These are phyloP conservation scores for Phialophora macrospora DNA, from an alignment of 2,329 filamentous ascomycete genomes.

Conservation along the genomic window DNA sequence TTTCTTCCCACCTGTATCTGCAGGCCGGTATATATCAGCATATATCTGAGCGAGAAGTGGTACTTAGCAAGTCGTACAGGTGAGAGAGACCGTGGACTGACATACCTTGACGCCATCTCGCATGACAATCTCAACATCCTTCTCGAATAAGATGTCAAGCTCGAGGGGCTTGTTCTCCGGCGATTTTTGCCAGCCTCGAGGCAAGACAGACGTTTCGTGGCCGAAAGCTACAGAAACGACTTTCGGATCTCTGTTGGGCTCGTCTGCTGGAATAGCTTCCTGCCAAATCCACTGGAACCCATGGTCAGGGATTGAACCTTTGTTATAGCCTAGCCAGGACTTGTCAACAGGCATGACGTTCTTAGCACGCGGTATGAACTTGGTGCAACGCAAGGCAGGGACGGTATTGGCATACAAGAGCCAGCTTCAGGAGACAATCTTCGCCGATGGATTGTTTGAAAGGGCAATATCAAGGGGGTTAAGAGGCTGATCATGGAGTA, in stretches of 20 bases:
- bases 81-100: slow-evolving; percentile 20
- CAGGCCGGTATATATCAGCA: slow-evolving; percentile 41
- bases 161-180: slow-evolving; percentile 25
- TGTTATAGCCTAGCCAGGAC: slow-evolving; percentile 26
- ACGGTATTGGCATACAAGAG: too few species aligned
- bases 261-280: slow-evolving; percentile 25
- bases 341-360: slow-evolving; percentile 27
- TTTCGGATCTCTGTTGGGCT: slow-evolving; percentile 8
- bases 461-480: neutral
- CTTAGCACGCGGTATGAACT: too few species aligned
- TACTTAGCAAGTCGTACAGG: neutral
- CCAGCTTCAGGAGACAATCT: neutral
- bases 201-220: slow-evolving; percentile 25
- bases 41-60: slow-evolving; percentile 31
- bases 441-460: neutral
- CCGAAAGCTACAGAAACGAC: slow-evolving; percentile 25
- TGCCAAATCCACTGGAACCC: slow-evolving; percentile 28
- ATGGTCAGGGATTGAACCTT: slow-evolving; percentile 20
- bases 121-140: slow-evolving; percentile 39
- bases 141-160: slow-evolving; percentile 37
- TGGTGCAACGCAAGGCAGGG: too few species aligned
- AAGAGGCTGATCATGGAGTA: neutral
- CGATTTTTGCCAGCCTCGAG: slow-evolving; percentile 27
- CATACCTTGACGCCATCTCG: slow-evolving; percentile 41
- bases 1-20: slow-evolving; percentile 30